Base-by-base conservation (phyloP, 192 early-diverging fungal species). In the Backusella luteola region DNA sequence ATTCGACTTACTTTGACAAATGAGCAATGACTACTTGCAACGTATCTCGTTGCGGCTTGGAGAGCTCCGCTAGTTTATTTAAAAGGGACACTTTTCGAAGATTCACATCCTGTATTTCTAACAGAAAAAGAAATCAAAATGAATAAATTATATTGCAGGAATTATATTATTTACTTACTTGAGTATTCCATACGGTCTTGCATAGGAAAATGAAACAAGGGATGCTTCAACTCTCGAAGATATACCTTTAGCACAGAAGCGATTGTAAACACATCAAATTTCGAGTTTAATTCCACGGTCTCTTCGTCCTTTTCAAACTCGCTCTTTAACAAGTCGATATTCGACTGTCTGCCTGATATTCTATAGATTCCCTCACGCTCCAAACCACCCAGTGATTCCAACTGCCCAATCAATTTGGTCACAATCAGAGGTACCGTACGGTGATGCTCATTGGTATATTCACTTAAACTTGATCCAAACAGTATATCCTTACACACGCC, bases 211-310 rank as follows among this genome's bases (percentile, higher is more conserved):
- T 85, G 80, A 75, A 93, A 87, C 26, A 93, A 67, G 34, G 91
- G 91, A 17, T 87, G 79, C 8, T 90, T 87, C 19, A 93, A 75
- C 63, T 91, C 88, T 12, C 92, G 77, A 5, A 93, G 78, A 77
- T 90, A 93, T 26, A 89, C 77, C 72, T 93, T 93, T 7, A 93
- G 78, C 5, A 93, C 77, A 2, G 84, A 86, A 0, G 89, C 86
- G 19, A 93, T 82, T 0, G 84, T 79, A 63, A 90, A 78, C 14
- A 90, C 83, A 69, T 93, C 92, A 14, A 87, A 81, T 14, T 39
- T 76, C 19, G 80, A 49, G 41, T 70, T 74, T 4, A 80, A 73
- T 12, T 71, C 74, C 1, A 74, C 36, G 1, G 59, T 49, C n/a
- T 71, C 67, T 52, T 84, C 82, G 49, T 80, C 79, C 32, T 73